These are phyloP conservation scores for Xerocomus amazonicus DNA, from an alignment of 1,284 basidiomycete species.

Conservation along the genomic window DNA sequence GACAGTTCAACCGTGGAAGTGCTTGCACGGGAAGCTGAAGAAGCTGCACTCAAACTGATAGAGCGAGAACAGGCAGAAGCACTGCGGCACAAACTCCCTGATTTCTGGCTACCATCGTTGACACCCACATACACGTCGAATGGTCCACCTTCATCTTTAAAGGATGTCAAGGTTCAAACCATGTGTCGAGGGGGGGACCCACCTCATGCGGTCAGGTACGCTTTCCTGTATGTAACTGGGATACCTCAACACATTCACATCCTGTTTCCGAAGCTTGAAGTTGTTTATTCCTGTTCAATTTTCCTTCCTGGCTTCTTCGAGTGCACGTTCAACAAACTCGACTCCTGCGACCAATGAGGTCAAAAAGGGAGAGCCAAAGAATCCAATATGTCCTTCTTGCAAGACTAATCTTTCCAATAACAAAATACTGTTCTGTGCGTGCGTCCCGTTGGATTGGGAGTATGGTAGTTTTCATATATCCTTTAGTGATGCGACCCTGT, in stretches of 20 bases:
- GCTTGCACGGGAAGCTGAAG: conserved; percentile 77
- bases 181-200: conserved; percentile 78
- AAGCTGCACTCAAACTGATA: conserved; percentile 75
- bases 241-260: not conserved
- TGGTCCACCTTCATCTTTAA: conserved; percentile 61
- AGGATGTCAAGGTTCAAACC: conserved; percentile 81
- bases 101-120: conserved; percentile 90
- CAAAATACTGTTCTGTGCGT: conserved; percentile 65
- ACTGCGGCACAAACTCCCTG: conserved; percentile 82
- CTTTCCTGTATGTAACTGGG: conserved; percentile 12
- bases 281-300: conserved; percentile 75
- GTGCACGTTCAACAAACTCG: conserved; percentile 39
- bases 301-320: conserved; percentile 43
- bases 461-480: conserved; percentile 1
- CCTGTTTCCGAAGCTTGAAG: conserved; percentile 54
- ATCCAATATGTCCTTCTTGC: conserved; percentile 85
- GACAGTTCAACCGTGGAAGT: conserved; percentile 67
- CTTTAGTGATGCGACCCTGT: conserved; percentile 70
- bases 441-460: not conserved
- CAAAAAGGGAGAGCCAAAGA: conserved; percentile 47
- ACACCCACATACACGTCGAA: conserved; percentile 73
- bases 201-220: conserved; percentile 71
- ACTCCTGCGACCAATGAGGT: conserved; percentile 39
- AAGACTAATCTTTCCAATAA: conserved; percentile 83
- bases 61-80: conserved; percentile 84